Base-by-base conservation (phyloP, 306 rosid genomes). In the Vigna reflexopilosa region DNA sequence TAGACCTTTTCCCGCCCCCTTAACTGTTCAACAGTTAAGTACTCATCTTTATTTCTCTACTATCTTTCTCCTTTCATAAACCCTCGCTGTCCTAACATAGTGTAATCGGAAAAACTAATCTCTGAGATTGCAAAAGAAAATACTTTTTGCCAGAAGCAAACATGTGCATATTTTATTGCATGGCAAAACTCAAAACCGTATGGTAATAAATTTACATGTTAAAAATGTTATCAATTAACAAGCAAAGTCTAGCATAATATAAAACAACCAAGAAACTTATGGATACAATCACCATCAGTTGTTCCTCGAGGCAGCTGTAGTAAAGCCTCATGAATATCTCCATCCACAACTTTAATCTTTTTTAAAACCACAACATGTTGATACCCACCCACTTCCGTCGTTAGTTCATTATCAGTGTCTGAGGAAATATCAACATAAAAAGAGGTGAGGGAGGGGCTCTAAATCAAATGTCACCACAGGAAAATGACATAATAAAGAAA, bases 301-400 rank as follows among this genome's bases (percentile, higher is more conserved):
- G 90, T 89, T 84, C 98, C 98, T 70, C 90, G 85, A 69, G 97
- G 93, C 76, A 94, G 87, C 49, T 84, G 86, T 81, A 90, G 87
- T 70, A 94, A 79, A 74, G 85, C 76, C 70, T 88, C 97, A 81
- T 89, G 72, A 73, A 89, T 83, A 80, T 89, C 92, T 61, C 88
- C 93, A 80, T 92, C 98, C 13, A 94, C 97, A 81, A 90, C 98
- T 74, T 89, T 87, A 67, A 88, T 83, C 76, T 86, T 69, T 86
- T 78, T 88, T 82, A 85, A 76, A 70, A 92, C 97, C 83, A 74
- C 84, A 42, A 90, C 94, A 85, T 94, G 92, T 64, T 94, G 82
- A 77, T 94, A 94, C 56, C 98, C 98, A 26, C 98, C 97, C 67
- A 94, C 95, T 86, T 94, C 98, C 40, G 48, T 73, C 10, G 95